These are phyloP conservation scores for Persicaria maculosa DNA, from an alignment of 148 eudicot genomes.

Conservation along the genomic window DNA sequence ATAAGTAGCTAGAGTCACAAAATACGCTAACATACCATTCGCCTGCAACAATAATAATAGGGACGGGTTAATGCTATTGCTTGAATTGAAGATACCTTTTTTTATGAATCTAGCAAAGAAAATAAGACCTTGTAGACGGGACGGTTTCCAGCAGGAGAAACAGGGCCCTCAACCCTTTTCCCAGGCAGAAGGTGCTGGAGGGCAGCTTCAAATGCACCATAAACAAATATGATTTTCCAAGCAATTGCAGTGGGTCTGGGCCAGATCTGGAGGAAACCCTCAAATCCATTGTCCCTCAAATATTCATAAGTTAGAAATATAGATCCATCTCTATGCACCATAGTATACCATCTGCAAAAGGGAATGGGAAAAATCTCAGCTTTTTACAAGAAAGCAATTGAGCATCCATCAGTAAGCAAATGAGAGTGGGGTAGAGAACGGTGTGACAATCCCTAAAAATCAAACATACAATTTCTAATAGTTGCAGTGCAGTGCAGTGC, in stretches of 20 bases:
- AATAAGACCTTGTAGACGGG: conserved; percentile 80
- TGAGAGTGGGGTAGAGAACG: no score
- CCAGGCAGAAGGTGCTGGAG: conserved; percentile 84
- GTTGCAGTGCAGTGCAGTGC: no score
- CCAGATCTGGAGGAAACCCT: conserved; percentile 69
- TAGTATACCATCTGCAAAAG: conserved; percentile 83
- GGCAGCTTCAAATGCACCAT: conserved; percentile 87
- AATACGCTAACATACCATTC: conserved; percentile 77
- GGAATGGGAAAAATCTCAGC: neutral
- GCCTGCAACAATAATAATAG: conserved; percentile 43
- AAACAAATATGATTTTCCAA: conserved; percentile 76
- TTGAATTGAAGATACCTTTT: neutral
- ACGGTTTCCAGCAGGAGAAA: conserved; percentile 81
- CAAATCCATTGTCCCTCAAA: conserved; percentile 52
- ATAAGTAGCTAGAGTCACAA: conserved; percentile 74
- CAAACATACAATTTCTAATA: no score
- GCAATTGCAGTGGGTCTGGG: conserved; percentile 75
- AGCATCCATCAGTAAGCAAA: no score
- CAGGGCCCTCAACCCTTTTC: conserved; percentile 84
- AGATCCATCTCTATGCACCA: conserved; percentile 97
- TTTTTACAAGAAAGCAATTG: no score
- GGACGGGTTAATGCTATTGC: neutral
- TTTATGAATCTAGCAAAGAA: neutral
- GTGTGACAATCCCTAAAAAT: no score
- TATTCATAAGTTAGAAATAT: conserved; percentile 44